These are phyloP conservation scores for Baudoinia panamericana DNA, from an alignment of 495 filamentous ascomycete species.

Conservation along the genomic window DNA sequence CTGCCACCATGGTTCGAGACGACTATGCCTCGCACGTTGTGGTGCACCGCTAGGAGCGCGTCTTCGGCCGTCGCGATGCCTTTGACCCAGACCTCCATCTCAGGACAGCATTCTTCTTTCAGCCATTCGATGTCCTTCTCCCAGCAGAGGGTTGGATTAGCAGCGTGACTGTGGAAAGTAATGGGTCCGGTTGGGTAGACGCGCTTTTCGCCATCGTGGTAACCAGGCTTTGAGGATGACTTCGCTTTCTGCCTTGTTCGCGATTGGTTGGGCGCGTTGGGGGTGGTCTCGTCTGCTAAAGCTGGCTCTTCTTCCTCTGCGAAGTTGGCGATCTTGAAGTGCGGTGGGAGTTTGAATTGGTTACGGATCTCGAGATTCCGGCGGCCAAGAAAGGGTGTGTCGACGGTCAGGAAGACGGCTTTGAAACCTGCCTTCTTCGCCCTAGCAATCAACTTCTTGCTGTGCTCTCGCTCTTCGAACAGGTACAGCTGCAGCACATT, in stretches of 20 bases:
- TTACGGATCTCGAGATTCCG: conserved; percentile 36
- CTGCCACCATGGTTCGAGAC: conserved; percentile 41
- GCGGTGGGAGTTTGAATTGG: conserved; percentile 31
- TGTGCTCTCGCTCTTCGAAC: conserved; percentile 23
- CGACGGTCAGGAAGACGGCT: conserved; percentile 29
- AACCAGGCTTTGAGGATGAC: conserved; percentile 13
- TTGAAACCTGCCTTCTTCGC: conserved; percentile 30
- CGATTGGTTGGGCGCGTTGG: neutral
- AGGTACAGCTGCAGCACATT: conserved; percentile 23
- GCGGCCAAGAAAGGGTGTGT: conserved; percentile 28
- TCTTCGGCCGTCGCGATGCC: conserved; percentile 33
- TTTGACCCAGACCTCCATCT: conserved; percentile 30
- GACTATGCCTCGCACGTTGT: conserved; percentile 28
- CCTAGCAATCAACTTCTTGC: conserved; percentile 35
- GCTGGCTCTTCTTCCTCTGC: conserved; percentile 15
- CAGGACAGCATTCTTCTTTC: conserved; percentile 23
- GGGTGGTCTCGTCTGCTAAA: conserved; percentile 5
- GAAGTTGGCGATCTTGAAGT: conserved; percentile 28
- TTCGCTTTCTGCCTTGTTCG: conserved; percentile 8
- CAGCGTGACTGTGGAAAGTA: conserved; percentile 28
- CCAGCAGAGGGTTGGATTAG: conserved; percentile 30
- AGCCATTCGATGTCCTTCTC: conserved; percentile 30
- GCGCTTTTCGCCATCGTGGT: conserved; percentile 22
- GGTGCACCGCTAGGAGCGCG: conserved; percentile 27
- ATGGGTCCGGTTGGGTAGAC: conserved; percentile 24